phyloP scores from a whole-genome alignment of 495 filamentous ascomycete species.

The Penicillium simplicissimum region DNA sequence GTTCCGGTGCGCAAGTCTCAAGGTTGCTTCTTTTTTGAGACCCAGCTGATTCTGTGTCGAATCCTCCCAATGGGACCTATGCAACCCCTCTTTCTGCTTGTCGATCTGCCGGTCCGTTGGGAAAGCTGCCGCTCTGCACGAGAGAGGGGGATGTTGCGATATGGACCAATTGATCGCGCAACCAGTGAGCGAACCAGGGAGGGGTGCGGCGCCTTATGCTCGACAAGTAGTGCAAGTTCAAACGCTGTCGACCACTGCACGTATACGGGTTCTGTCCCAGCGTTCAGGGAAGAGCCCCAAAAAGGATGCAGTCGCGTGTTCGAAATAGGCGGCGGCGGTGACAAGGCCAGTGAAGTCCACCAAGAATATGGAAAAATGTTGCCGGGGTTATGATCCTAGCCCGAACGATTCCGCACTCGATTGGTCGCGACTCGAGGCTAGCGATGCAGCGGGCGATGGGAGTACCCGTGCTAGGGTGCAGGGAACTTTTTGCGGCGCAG shows the following conservation, averaged over 20 bases:
- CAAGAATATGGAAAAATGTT: slow-evolving; percentile 17
- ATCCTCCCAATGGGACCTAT: slow-evolving; percentile 25
- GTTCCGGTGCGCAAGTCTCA: slow-evolving; percentile 18
- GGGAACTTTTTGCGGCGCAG: slow-evolving; percentile 30
- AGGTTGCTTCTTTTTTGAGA: slow-evolving; percentile 24
- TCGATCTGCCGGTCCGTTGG: slow-evolving; percentile 43
- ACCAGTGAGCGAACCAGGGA: slow-evolving; percentile 24
- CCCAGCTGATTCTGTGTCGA: slow-evolving; percentile 23
- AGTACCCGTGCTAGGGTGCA: slow-evolving; percentile 33
- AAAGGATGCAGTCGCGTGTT: slow-evolving; percentile 22
- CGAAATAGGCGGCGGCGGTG: slow-evolving; percentile 23
- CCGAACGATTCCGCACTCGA: slow-evolving; percentile 14
- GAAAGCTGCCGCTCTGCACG: slow-evolving; percentile 42
- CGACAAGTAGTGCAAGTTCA: slow-evolving; percentile 15
- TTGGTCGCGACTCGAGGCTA: slow-evolving; percentile 29
- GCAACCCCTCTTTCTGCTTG: slow-evolving; percentile 36
- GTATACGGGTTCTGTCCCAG: slow-evolving; percentile 24
- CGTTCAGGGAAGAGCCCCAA: slow-evolving; percentile 30
- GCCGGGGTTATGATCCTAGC: slow-evolving; percentile 19
- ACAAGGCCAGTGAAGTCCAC: slow-evolving; percentile 9
- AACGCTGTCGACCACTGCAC: slow-evolving; percentile 18
- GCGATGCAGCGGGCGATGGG: slow-evolving; percentile 29
- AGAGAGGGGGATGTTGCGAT: slow-evolving; percentile 33
- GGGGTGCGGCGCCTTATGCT: slow-evolving; percentile 19
- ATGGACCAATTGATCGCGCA: slow-evolving; percentile 39